Conservation (phyloP, 129 eudicot species). For the Artemisia annua region DNA sequence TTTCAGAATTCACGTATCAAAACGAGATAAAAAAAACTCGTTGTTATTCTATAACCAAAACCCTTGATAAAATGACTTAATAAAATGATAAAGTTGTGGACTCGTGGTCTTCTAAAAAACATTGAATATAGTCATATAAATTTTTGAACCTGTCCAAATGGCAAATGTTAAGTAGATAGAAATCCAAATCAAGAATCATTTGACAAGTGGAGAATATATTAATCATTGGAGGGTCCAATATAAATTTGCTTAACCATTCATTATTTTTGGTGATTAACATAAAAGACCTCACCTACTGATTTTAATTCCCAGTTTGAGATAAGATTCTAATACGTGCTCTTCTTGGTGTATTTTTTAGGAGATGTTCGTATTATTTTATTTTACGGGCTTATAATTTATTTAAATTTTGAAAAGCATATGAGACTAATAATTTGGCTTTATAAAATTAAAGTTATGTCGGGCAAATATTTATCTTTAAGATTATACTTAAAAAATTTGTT, state of each 20-base stretch:
- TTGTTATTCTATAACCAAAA: too few relatives aligned
- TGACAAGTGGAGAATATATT: conserved; percentile 24
- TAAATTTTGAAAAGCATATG: too few relatives aligned
- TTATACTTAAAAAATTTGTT: too few relatives aligned
- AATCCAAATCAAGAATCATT: neutral
- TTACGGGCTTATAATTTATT: too few relatives aligned
- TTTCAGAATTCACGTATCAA: too few relatives aligned
- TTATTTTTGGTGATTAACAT: conserved; percentile 10
- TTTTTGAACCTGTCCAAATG: conserved; percentile 12
- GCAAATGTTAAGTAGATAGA: neutral
- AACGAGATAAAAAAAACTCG: too few relatives aligned
- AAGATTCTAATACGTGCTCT: conserved; percentile 20
- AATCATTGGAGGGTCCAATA: conserved; percentile 16
- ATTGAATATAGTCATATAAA: neutral
- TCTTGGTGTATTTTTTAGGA: neutral
- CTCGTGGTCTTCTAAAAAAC: neutral
- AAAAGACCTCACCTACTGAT: conserved; percentile 14
- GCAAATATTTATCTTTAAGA: too few relatives aligned
- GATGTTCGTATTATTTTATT: too few relatives aligned
- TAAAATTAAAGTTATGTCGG: too few relatives aligned
- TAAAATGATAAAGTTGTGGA: too few relatives aligned
- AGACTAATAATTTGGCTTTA: too few relatives aligned
- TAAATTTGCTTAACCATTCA: conserved; percentile 7
- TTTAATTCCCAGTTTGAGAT: conserved; percentile 14
- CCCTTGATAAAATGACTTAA: too few relatives aligned